Conservation (phyloP, 805 yeast species). For the Kodamaea sagamina region DNA sequence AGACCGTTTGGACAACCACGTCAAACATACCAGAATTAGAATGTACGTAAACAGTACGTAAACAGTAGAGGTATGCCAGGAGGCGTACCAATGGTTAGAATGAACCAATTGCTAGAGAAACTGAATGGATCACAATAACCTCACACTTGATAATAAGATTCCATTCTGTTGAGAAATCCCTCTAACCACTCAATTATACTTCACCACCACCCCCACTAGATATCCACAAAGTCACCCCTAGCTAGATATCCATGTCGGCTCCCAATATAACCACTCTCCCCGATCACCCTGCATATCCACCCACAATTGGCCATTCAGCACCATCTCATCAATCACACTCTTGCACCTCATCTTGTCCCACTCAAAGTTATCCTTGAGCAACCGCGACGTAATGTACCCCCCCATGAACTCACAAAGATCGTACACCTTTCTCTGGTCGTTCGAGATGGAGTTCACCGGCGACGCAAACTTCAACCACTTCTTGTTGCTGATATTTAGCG, state of each 20-base stretch:
- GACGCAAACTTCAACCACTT: constrained; percentile 48
- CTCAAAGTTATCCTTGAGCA: constrained; percentile 69
- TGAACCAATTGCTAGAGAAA: too few species aligned
- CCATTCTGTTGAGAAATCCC: too few species aligned
- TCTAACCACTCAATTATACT: too few species aligned
- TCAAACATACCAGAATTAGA: too few species aligned
- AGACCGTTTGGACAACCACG: too few species aligned
- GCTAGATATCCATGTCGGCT: constrained; percentile 64
- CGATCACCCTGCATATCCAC: constrained; percentile 57
- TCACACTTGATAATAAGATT: too few species aligned
- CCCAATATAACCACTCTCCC: constrained; percentile 61
- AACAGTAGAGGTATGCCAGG: too few species aligned
- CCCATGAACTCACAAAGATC: constrained; percentile 81
- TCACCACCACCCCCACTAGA: too few species aligned
- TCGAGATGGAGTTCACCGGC: constrained; percentile 32
- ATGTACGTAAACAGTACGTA: too few species aligned
- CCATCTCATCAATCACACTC: constrained; percentile 73
- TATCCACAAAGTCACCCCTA: too few species aligned
- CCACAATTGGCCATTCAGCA: constrained; percentile 83
- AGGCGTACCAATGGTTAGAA: too few species aligned
- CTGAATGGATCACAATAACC: too few species aligned
- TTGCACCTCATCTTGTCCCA: constrained; percentile 71
- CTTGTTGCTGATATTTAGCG: constrained; percentile 56
- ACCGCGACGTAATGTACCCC: constrained; percentile 58
- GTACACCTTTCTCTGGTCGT: constrained; percentile 69